A percentile compares a stretch with the other conserved stretches of the same genome.
Conservation (phyloP, 2,329 filamentous ascomycete species). For the Calonectria montana region DNA sequence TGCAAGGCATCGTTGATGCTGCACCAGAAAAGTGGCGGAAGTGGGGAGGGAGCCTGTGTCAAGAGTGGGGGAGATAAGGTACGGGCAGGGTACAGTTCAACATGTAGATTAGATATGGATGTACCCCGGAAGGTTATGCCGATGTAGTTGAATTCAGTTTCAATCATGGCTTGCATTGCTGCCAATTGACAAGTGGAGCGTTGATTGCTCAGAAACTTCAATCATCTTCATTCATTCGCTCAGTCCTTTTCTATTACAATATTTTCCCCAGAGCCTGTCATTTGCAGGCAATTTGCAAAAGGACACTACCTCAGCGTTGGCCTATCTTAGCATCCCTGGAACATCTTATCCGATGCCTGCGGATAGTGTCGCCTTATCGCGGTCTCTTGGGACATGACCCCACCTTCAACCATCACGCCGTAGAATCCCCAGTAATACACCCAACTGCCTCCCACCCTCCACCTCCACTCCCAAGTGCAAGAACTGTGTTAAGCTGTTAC, state of each 20-base stretch:
- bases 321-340: not conserved
- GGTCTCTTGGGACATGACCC: not conserved
- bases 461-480: not conserved
- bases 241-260: no score
- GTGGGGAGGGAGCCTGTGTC: not conserved
- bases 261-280: not conserved
- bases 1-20: not conserved
- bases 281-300: not conserved
- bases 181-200: not conserved
- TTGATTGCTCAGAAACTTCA: not conserved
- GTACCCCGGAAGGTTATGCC: not conserved
- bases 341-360: not conserved
- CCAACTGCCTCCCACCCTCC: not conserved
- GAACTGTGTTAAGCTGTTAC: not conserved
- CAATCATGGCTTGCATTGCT: not conserved
- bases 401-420: not conserved
- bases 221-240: not conserved
- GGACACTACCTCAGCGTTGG: not conserved
- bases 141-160: not conserved
- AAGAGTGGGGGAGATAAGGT: conserved; percentile 1
- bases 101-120: not conserved
- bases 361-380: conserved; percentile 4
- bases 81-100: not conserved
- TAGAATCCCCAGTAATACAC: not conserved
- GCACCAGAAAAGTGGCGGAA: not conserved